Evolutionary conservation across 2,329 filamentous ascomycete species (phyloP).

Genomic region (Periglandula ipomoeae): DNA sequence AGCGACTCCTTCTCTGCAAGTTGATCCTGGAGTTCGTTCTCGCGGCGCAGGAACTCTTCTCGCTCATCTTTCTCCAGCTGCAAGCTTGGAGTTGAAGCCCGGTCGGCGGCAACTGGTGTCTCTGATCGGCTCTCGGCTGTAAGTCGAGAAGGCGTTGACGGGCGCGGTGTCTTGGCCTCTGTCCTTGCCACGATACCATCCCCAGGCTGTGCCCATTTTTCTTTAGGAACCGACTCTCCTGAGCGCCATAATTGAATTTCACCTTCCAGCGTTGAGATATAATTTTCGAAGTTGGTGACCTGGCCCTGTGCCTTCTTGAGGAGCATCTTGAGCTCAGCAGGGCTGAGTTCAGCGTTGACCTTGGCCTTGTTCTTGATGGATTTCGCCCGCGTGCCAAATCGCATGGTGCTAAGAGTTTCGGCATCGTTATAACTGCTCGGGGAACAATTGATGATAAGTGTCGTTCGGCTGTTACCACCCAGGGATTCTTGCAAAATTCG

Average conservation of each 20-base stretch:
- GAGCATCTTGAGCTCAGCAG: slow-evolving; percentile 84
- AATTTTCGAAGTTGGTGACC: slow-evolving; percentile 78
- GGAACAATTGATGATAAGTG: slow-evolving; percentile 98
- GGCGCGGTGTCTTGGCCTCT: slow-evolving; percentile 36
- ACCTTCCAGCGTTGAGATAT: slow-evolving; percentile 72
- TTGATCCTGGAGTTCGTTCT: slow-evolving; percentile 97
- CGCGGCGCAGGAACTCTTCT: slow-evolving; percentile 87
- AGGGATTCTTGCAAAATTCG: slow-evolving; percentile 94
- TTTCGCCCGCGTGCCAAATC: slow-evolving; percentile 94
- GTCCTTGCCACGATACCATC: slow-evolving; percentile 33
- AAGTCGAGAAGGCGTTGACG: slow-evolving; percentile 43
- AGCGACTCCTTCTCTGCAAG: slow-evolving; percentile 85
- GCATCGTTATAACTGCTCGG: slow-evolving; percentile 96
- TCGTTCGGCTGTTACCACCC: slow-evolving; percentile 96
- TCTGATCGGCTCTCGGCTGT: slow-evolving; percentile 51
- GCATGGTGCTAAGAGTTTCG: slow-evolving; percentile 83
- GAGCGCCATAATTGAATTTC: slow-evolving; percentile 83
- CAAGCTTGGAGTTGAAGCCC: slow-evolving; percentile 78
- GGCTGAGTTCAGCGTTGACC: slow-evolving; percentile 96
- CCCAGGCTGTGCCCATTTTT: slow-evolving; percentile 70
- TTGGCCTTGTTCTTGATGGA: slow-evolving; percentile 99
- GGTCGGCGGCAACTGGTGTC: slow-evolving; percentile 62
- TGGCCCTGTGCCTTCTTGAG: slow-evolving; percentile 89
- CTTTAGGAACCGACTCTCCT: slow-evolving; percentile 81
- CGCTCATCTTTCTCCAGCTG: slow-evolving; percentile 92